Evolutionary conservation across 148 eudicot genomes (phyloP).

Genomic region (Silene latifolia): DNA sequence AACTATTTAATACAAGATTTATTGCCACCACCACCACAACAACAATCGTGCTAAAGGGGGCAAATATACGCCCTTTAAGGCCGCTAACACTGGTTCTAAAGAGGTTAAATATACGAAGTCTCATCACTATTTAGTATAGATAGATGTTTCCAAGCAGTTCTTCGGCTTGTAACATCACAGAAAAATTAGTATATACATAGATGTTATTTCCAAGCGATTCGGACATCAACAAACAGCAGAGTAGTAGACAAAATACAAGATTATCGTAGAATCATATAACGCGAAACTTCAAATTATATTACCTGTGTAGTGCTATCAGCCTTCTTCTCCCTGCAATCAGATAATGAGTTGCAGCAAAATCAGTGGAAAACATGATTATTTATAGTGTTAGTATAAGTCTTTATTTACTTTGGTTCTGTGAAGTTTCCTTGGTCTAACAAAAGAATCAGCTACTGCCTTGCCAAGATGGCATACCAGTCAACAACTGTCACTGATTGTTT

Average conservation of each 20-base stretch:
- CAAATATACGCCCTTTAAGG: too few species aligned
- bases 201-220: not conserved
- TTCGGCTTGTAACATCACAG: too few species aligned
- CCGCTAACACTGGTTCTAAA: too few species aligned
- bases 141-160: too few species aligned
- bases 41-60: too few species aligned
- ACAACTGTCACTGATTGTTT: too few species aligned
- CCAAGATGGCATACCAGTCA: too few species aligned
- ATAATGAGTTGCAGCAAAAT: not conserved
- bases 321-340: not conserved
- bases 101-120: not conserved
- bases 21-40: too few species aligned
- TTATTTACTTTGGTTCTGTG: not conserved
- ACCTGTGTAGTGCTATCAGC: slow-evolving; percentile 4
- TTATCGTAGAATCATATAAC: not conserved
- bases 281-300: not conserved
- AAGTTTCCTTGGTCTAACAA: slow-evolving; percentile 7
- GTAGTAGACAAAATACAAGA: not conserved
- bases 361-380: slow-evolving; percentile 6
- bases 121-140: not conserved
- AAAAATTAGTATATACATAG: too few species aligned
- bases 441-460: not conserved
- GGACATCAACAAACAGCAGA: not conserved
- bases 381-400: not conserved
- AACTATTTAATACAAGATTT: too few species aligned